Percentiles rank a stretch among this genome's conserved stretches.
These are phyloP conservation scores for Limtongia smithiae DNA, from an alignment of 805 yeast species.

Conservation along the genomic window DNA sequence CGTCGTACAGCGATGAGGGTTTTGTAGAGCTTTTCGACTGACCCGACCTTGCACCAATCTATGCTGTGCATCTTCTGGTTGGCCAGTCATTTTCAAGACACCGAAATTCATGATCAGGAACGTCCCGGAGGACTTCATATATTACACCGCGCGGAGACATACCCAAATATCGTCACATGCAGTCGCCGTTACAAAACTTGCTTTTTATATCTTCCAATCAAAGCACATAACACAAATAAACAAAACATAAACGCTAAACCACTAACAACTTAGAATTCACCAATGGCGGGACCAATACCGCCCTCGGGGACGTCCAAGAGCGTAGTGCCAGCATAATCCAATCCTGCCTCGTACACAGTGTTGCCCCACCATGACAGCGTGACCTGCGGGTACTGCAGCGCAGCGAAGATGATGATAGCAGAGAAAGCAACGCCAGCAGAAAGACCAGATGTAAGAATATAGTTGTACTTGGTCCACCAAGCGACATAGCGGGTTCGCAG, in stretches of 20 bases:
- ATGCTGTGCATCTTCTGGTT: too few species aligned
- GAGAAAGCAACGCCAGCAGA: slow-evolving; percentile 66
- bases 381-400: slow-evolving; percentile 38
- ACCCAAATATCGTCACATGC: too few species aligned
- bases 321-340: slow-evolving; percentile 4
- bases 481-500: slow-evolving; percentile 51
- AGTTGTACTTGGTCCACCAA: slow-evolving; percentile 76
- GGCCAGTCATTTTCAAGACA: too few species aligned
- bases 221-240: neutral
- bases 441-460: slow-evolving; percentile 61
- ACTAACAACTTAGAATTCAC: neutral
- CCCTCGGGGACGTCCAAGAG: neutral
- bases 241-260: too few species aligned
- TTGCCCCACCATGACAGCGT: slow-evolving; percentile 57
- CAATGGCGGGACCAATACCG: neutral
- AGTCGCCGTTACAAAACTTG: too few species aligned
- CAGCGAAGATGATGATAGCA: slow-evolving; percentile 53
- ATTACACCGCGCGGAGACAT: too few species aligned
- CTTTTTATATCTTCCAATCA: too few species aligned
- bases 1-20: too few species aligned
- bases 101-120: too few species aligned
- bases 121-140: too few species aligned
- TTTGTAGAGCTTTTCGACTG: too few species aligned
- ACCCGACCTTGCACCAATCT: too few species aligned
- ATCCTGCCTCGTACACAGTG: slow-evolving; percentile 20